Conservation (phyloP, 2,329 filamentous ascomycete genomes). For the Trichoderma oligosporum region DNA sequence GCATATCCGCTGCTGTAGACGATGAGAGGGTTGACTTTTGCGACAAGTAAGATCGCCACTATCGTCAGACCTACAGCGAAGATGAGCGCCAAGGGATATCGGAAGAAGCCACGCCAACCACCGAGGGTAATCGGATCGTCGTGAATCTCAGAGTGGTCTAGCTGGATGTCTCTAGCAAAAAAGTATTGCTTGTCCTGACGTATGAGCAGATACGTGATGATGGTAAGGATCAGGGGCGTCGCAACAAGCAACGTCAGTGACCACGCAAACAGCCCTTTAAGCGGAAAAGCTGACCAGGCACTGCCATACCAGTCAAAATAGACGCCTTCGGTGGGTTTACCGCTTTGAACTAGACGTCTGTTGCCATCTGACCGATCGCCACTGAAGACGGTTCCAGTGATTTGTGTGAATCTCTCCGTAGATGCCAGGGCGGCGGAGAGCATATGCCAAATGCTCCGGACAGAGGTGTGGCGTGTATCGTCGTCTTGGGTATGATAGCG, state of each 20-base stretch:
- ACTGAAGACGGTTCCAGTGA: slow-evolving; percentile 64
- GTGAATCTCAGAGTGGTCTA: slow-evolving; percentile 51
- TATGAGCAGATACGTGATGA: slow-evolving; percentile 65
- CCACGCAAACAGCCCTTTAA: slow-evolving; percentile 83
- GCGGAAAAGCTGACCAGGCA: slow-evolving; percentile 70
- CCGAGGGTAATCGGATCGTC: slow-evolving; percentile 61
- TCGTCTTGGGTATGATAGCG: slow-evolving; percentile 92
- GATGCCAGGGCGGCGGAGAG: slow-evolving; percentile 77
- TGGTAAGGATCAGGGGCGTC: slow-evolving; percentile 68
- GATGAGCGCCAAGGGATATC: slow-evolving; percentile 72
- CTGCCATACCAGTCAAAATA: slow-evolving; percentile 93
- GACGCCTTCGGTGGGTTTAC: slow-evolving; percentile 65
- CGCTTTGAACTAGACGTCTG: slow-evolving; percentile 61
- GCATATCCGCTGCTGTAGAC: slow-evolving; percentile 86
- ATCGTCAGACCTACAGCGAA: slow-evolving; percentile 66
- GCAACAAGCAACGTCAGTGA: slow-evolving; percentile 79
- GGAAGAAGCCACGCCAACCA: slow-evolving; percentile 78
- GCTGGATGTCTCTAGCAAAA: slow-evolving; percentile 61
- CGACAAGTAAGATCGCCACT: slow-evolving; percentile 68
- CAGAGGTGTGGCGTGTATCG: slow-evolving; percentile 73
- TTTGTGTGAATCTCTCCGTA: slow-evolving; percentile 64
- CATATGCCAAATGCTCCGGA: slow-evolving; percentile 84
- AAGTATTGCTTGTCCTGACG: slow-evolving; percentile 82
- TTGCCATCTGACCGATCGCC: slow-evolving; percentile 53
- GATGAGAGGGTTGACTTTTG: slow-evolving; percentile 83